Evolutionary conservation across 192 early-diverging fungal species (phyloP).

Genomic region (Allomyces macrogynus): DNA sequence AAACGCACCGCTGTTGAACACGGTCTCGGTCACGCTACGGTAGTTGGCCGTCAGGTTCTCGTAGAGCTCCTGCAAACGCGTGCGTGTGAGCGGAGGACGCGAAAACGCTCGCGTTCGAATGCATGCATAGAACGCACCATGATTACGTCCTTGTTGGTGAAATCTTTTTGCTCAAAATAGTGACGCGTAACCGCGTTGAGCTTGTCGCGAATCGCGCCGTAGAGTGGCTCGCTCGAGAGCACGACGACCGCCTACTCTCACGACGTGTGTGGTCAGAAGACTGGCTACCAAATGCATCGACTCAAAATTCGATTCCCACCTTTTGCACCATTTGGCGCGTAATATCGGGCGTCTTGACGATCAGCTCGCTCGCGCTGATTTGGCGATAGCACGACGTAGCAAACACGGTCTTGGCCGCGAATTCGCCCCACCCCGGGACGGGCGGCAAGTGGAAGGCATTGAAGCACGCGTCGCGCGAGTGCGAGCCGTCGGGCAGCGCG

Average conservation of each 20-base stretch:
- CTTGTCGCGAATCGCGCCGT: not conserved
- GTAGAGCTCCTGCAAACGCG: too few species aligned
- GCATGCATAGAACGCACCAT: too few species aligned
- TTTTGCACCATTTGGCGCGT: not conserved
- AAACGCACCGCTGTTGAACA: too few species aligned
- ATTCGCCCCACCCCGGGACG: not conserved
- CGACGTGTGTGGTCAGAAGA: too few species aligned
- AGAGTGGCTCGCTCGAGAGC: not conserved
- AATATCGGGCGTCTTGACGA: not conserved
- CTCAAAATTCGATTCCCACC: too few species aligned
- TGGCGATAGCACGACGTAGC: not conserved
- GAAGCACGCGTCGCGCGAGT: not conserved
- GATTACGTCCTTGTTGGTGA: not conserved
- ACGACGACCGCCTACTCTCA: not conserved
- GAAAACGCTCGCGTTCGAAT: too few species aligned
- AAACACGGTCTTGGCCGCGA: not conserved
- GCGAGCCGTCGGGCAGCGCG: not conserved
- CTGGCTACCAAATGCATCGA: too few species aligned
- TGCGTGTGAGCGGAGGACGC: too few species aligned
- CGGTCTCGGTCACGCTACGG: too few species aligned
- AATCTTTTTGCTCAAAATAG: not conserved
- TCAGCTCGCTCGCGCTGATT: not conserved
- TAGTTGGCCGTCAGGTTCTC: too few species aligned
- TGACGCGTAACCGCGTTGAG: not conserved
- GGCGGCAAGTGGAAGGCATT: not conserved